Percentiles rank a stretch among this genome's conserved stretches.
Conservation (phyloP, 192 early-diverging fungal species). For the Coemansia sp. region DNA sequence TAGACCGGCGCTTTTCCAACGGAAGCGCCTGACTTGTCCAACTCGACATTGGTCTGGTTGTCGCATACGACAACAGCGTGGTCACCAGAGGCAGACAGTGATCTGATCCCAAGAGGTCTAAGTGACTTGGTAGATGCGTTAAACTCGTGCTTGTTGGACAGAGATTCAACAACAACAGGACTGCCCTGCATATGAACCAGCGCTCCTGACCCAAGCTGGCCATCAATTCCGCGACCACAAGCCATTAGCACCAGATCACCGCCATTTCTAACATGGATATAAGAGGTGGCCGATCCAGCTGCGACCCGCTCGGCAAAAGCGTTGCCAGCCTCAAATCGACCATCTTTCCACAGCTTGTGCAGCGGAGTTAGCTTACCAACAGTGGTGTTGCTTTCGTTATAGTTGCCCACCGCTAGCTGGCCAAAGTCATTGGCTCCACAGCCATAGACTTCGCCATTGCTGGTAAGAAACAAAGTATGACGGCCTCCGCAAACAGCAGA, state of each 20-base stretch:
- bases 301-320: conserved; percentile 27
- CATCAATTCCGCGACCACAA: conserved; percentile 43
- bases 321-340: conserved; percentile 3
- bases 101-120: conserved; percentile 25
- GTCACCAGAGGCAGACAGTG: conserved; percentile 18
- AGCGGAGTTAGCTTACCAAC: conserved; percentile 24
- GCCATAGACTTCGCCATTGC: conserved; percentile 37
- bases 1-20: conserved; percentile 19
- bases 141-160: conserved; percentile 27
- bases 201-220: conserved; percentile 37
- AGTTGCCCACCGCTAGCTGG: conserved; percentile 42
- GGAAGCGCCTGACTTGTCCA: conserved; percentile 25
- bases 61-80: conserved; percentile 40
- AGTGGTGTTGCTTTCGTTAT: conserved; percentile 19
- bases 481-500: conserved; percentile 30
- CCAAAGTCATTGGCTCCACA: conserved; percentile 53
- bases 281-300: conserved; percentile 35
- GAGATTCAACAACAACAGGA: conserved; percentile 2
- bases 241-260: conserved; percentile 17
- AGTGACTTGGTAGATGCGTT: conserved; percentile 5
- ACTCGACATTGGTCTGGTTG: conserved; percentile 36
- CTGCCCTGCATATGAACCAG: conserved; percentile 38
- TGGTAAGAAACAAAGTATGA: conserved; percentile 39
- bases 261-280: conserved; percentile 20
- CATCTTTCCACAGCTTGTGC: conserved; percentile 26